These are phyloP conservation scores for Artemisia tridentata DNA, from an alignment of 129 eudicot genomes.

Conservation along the genomic window DNA sequence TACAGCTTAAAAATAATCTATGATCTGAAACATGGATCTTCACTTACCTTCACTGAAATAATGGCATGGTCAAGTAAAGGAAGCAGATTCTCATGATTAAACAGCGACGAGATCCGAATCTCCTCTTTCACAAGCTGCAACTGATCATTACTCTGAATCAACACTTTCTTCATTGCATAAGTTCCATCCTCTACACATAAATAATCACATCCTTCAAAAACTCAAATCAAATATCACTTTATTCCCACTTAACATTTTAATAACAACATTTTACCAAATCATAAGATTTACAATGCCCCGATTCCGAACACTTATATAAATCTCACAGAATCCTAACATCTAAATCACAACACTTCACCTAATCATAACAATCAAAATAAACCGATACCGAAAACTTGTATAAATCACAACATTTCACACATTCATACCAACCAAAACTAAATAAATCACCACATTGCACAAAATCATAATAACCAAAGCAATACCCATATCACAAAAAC, in stretches of 20 bases:
- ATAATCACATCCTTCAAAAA: conserved; percentile 88
- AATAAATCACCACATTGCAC: no score
- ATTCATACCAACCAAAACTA: no score
- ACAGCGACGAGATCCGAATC: conserved; percentile 88
- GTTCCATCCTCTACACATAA: conserved; percentile 82
- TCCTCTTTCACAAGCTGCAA: conserved; percentile 93
- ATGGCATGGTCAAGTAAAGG: conserved; percentile 98
- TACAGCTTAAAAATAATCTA: not conserved
- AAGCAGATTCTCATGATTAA: conserved; percentile 85
- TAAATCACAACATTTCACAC: no score
- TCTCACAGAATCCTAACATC: not conserved
- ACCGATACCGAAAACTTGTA: not conserved
- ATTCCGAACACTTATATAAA: no score
- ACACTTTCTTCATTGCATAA: conserved; percentile 96
- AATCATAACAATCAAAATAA: conserved; percentile 6
- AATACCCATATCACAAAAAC: not conserved
- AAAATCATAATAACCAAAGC: conserved; percentile 2
- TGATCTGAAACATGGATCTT: conserved; percentile 17
- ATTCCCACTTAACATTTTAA: no score
- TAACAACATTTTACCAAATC: no score
- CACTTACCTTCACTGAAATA: conserved; percentile 73
- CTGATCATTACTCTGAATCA: conserved; percentile 81
- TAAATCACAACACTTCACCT: conserved; percentile 18
- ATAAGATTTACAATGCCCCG: no score
- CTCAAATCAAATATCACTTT: conserved; percentile 23